Evolutionary conservation across 345 rosid genomes (phyloP).

Genomic region (Mallotus nudiflorus): DNA sequence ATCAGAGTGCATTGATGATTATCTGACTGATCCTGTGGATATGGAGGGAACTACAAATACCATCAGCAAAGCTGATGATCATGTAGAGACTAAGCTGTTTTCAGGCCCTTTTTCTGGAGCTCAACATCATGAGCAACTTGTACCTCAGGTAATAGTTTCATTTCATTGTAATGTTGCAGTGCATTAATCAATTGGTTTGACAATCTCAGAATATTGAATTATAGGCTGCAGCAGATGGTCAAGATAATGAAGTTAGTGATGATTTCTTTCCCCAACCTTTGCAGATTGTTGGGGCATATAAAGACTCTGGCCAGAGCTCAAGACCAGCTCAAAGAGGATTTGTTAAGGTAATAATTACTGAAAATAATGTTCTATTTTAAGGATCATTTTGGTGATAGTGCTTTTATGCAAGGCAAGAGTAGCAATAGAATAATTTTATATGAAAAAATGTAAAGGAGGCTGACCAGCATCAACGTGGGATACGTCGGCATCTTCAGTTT

Average conservation of each 20-base stretch:
- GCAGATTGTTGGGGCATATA: constrained; percentile 13
- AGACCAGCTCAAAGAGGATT: neutral
- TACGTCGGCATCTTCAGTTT: constrained; percentile 39
- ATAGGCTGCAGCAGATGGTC: constrained; percentile 19
- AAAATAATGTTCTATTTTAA: too few species aligned
- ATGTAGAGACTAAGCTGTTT: constrained; percentile 12
- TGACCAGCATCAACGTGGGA: constrained; percentile 25
- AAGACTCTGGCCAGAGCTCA: constrained; percentile 5
- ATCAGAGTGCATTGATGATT: constrained; percentile 27
- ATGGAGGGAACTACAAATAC: constrained; percentile 10
- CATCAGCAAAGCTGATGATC: constrained; percentile 4
- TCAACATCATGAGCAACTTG: constrained; percentile 10
- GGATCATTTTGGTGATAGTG: neutral
- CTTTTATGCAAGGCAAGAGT: neutral
- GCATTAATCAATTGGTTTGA: too few species aligned
- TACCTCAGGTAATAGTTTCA: constrained; percentile 9
- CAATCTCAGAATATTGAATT: neutral
- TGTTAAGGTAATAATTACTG: constrained; percentile 13
- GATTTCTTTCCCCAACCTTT: constrained; percentile 13
- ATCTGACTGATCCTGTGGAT: constrained; percentile 23
- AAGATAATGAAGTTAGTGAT: constrained; percentile 4
- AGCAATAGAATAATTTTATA: neutral
- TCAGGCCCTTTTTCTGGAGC: constrained; percentile 2
- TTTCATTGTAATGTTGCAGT: neutral
- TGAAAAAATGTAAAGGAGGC: constrained; percentile 18